Percentiles rank a stretch among this genome's conserved stretches.
Evolutionary conservation across 805 yeast species (phyloP).

Genomic region (Torulaspora quercuum): DNA sequence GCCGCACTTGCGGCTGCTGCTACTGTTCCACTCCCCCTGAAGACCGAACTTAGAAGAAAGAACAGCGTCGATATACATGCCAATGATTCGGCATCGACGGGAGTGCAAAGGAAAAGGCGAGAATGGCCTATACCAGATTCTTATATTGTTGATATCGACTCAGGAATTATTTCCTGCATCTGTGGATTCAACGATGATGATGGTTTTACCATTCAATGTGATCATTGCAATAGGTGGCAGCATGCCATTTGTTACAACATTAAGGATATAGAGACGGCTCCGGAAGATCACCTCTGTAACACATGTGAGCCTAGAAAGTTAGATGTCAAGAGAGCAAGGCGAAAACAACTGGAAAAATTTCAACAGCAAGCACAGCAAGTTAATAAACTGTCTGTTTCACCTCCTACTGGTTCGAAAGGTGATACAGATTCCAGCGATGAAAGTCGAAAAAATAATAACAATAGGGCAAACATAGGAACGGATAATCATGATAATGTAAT

Average conservation of each 20-base stretch:
- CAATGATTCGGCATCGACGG: conserved; percentile 11
- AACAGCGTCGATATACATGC: conserved; percentile 7
- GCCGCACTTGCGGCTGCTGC: conserved; percentile 84
- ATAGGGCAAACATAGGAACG: background rate
- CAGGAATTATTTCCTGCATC: conserved; percentile 84
- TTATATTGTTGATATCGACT: conserved; percentile 71
- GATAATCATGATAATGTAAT: conserved; percentile 4
- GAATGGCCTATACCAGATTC: conserved; percentile 37
- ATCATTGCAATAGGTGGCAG: conserved; percentile 89
- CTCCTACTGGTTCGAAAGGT: background rate
- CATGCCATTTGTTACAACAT: conserved; percentile 90
- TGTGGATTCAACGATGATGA: conserved; percentile 87
- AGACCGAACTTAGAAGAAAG: conserved; percentile 13
- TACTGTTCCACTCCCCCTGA: conserved; percentile 62
- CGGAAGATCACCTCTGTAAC: conserved; percentile 79
- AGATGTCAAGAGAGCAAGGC: conserved; percentile 44
- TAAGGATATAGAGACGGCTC: conserved; percentile 65
- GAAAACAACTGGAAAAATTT: conserved; percentile 37
- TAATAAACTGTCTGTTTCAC: background rate
- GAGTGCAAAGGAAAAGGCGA: conserved; percentile 14
- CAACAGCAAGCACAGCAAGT: conserved; percentile 9
- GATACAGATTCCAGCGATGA: background rate
- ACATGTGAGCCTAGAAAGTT: conserved; percentile 58
- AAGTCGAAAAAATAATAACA: background rate
- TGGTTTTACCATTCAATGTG: conserved; percentile 94